Percentiles rank a stretch among this genome's conserved stretches.
These are phyloP conservation scores for Houttuynia cordata DNA, from an alignment of 164 flowering plant genomes.

Conservation along the genomic window DNA sequence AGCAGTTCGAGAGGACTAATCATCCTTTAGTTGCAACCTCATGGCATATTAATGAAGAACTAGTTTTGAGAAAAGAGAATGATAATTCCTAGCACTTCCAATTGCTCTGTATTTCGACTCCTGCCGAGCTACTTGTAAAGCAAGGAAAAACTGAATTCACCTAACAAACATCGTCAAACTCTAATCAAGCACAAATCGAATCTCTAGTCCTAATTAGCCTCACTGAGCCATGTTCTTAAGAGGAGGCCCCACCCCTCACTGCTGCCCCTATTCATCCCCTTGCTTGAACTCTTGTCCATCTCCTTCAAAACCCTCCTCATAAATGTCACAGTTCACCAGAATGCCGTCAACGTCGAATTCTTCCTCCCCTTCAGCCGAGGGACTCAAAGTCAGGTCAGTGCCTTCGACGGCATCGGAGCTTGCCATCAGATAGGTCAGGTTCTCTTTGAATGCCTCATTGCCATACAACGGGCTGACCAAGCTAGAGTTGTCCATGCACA, in stretches of 20 bases:
- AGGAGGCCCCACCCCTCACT: not conserved
- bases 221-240: not conserved
- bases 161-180: too few species aligned
- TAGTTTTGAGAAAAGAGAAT: not conserved
- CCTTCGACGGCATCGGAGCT: not conserved
- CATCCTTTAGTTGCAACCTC: not conserved
- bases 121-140: too few species aligned
- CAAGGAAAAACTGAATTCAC: too few species aligned
- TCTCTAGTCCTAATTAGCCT: not conserved
- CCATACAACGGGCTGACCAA: conserved; percentile 16
- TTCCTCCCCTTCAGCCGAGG: not conserved
- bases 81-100: too few species aligned
- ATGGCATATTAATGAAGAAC: not conserved
- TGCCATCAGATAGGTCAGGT: not conserved
- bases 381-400: not conserved
- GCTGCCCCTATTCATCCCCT: too few species aligned
- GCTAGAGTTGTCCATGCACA: conserved; percentile 13
- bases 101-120: too few species aligned
- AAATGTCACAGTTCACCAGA: not conserved
- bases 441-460: not conserved
- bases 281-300: too few species aligned
- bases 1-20: too few species aligned
- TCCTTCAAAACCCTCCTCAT: not conserved
- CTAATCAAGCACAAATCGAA: too few species aligned
- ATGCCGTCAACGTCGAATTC: not conserved